Evolutionary conservation across 306 rosid genomes (phyloP), one percentile per base, ranked within the genome.

Genomic region (Glycyrrhiza uralensis): DNA sequence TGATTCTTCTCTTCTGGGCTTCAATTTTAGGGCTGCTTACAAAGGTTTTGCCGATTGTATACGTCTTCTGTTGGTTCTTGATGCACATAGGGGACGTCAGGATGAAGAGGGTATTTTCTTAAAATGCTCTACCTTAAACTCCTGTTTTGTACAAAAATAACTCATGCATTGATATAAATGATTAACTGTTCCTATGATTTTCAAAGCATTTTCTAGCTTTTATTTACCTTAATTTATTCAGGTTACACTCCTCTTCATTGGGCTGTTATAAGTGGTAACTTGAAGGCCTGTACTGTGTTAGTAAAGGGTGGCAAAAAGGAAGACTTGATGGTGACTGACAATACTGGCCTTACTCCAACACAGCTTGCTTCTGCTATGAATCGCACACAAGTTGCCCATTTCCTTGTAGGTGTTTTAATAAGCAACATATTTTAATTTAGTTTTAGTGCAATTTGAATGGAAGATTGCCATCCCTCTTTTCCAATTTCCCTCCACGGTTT

Each of bases 171-270:
- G 44, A 54, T 64, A 8, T 36, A 50, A 15, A 49, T n/a, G 4
- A 24, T 36, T 28, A 46, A 41, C 17, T 61, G 24, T 17, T 74
- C 19, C 60, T 35, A n/a, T 84, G 42, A 51, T 46, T 73, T 74
- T 22, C n/a, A n/a, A 58, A 51, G 71, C 28, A 24, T 39, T 33
- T 41, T 59, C 1, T 47, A 20, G 52, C 30, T 41, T 45, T 6
- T 68, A 41, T 42, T 70, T 74, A 61, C 32, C 46, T 58, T 49
- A 44, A 36, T 81, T 65, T 59, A 69, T 76, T 74, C 84, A 95
- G 99, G 97, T 76, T 91, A 96, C 83, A 89, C 96, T 78, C 97
- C 99, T 79, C 87, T 95, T 72, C 99, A 95, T 71, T 95, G 97
- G 99, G 96, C 99, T 81, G 99, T 97, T 61, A 88, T 89, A 41